Percentiles rank a stretch among this genome's conserved stretches.
These are phyloP conservation scores for Dothideomycetes sp. DNA, from an alignment of 2,329 filamentous ascomycete species.

Conservation along the genomic window DNA sequence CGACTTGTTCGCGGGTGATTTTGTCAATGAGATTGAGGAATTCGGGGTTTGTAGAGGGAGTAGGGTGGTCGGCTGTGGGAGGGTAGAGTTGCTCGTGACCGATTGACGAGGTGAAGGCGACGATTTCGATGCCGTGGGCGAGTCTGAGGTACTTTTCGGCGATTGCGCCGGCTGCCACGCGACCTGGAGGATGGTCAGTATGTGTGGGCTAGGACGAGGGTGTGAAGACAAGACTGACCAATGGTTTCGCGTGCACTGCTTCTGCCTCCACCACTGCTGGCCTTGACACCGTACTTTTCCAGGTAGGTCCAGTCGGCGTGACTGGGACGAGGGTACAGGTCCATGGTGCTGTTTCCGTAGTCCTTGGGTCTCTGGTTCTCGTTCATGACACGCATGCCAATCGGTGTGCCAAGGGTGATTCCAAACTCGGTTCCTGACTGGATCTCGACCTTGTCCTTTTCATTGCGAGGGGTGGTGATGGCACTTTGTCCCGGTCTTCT, in stretches of 20 bases:
- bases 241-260: conserved; percentile 94
- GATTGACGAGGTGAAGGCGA: conserved; percentile 80
- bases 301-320: conserved; percentile 97
- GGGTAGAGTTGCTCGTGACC: conserved; percentile 71
- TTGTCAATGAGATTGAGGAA: conserved; percentile 66
- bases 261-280: conserved; percentile 78
- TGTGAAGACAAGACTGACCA: conserved; percentile 36
- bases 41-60: conserved; percentile 62
- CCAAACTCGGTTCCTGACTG: conserved; percentile 89
- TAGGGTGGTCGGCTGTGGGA: conserved; percentile 57
- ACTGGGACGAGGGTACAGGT: conserved; percentile 79
- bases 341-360: conserved; percentile 84
- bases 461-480: conserved; percentile 84
- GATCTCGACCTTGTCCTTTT: conserved; percentile 85
- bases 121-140: conserved; percentile 79
- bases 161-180: conserved; percentile 84
- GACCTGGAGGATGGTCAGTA: conserved; percentile 36
- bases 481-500: conserved; percentile 80
- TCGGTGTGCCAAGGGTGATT: conserved; percentile 81
- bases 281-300: conserved; percentile 93
- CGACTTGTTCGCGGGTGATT: conserved; percentile 67
- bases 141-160: conserved; percentile 84
- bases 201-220: background rate
- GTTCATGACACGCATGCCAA: conserved; percentile 78
- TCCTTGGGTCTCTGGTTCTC: conserved; percentile 89